Percentiles rank a stretch among this genome's conserved stretches.
Evolutionary conservation across 179 eudicot species (phyloP).

Genomic region (Pouteria campechiana): DNA sequence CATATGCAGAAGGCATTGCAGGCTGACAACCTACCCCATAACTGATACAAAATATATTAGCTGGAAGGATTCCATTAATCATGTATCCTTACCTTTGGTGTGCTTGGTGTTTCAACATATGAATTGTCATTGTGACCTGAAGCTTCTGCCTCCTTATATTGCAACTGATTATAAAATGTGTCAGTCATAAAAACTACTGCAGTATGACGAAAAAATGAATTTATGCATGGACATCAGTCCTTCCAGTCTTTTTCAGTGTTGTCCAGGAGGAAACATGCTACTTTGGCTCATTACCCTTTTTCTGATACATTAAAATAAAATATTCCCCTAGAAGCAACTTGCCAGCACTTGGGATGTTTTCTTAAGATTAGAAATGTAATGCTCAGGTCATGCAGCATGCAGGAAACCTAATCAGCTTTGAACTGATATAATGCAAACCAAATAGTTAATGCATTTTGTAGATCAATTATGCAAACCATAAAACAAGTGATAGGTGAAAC

Average conservation of each 20-base stretch:
- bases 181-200: background rate
- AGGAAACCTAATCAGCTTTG: too few species aligned
- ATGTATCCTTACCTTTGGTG: slow-evolving; percentile 49
- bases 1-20: background rate
- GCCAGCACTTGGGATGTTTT: too few species aligned
- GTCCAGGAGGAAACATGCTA: too few species aligned
- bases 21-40: too few species aligned
- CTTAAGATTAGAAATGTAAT: background rate
- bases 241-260: too few species aligned
- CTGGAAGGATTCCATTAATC: background rate
- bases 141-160: slow-evolving; percentile 85
- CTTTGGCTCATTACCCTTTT: too few species aligned
- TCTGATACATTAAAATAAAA: too few species aligned
- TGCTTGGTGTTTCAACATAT: slow-evolving; percentile 62
- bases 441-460: background rate
- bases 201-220: background rate
- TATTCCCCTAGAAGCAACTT: too few species aligned
- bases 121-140: slow-evolving; percentile 79
- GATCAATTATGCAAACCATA: too few species aligned
- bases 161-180: slow-evolving; percentile 40
- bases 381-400: background rate
- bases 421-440: background rate
- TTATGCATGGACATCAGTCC: background rate
- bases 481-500: background rate
- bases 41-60: background rate